Evolutionary conservation across 2,329 filamentous ascomycete species (phyloP), one percentile per base, ranked within the genome.

Genomic region (Hortaea werneckii): DNA sequence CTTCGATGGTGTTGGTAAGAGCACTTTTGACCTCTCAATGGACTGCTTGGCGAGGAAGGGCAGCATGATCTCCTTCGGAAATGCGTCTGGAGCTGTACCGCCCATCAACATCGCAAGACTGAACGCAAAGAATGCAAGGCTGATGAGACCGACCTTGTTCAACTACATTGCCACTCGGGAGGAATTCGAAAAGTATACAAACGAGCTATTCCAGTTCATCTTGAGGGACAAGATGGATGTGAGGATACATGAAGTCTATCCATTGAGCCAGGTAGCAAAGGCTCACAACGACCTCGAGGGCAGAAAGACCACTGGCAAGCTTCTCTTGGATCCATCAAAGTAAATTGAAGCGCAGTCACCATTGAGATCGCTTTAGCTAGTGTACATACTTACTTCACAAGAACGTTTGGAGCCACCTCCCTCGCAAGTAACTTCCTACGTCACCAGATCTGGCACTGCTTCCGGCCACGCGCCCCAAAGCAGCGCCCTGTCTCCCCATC

Each of bases 401-500:
- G n/a, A n/a, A n/a, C n/a, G n/a, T n/a, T n/a, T n/a, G n/a, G n/a
- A n/a, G n/a, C n/a, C n/a, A n/a, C n/a, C n/a, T n/a, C n/a, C n/a
- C n/a, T n/a, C n/a, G n/a, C n/a, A n/a, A n/a, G n/a, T n/a, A 34
- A 11, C 32, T 34, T 38, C 12, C 34, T 29, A 46, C 26, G 30
- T 41, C 12, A 90, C 75, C 53, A 94, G 65, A 45, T 87, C 88
- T 45, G 89, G 80, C 49, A 85, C 82, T 41, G 85, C 83, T 60
- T 94, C 88, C 1, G 90, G 90, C 85, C 87, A 95, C 47, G 72
- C 79, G 34, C 87, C 88, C 80, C 85, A 84, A 12, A 96, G 73
- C 58, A 96, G 71, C 5, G 90, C 88, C 59, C 82, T 76, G 54
- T 84, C 79, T 0, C 87, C 87, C 49, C 95, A 74, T 48, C 85